phyloP scores from a whole-genome alignment of 2,329 filamentous ascomycete species.

The Colletotrichum ledebouriae region DNA sequence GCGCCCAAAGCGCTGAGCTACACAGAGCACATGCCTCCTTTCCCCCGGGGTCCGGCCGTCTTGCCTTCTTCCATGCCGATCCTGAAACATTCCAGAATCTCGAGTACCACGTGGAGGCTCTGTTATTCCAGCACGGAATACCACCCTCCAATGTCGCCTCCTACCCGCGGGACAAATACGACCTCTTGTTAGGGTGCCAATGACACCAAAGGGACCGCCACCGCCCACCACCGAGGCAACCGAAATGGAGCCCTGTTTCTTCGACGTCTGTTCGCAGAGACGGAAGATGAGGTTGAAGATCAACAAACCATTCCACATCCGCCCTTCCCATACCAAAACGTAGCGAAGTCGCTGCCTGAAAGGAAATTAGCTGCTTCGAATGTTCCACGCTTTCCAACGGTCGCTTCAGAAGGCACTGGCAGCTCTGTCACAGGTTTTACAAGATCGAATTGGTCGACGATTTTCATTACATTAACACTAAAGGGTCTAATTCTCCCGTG shows the following conservation, averaged over 20 bases:
- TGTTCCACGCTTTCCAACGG: background rate
- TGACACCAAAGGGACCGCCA: constrained; percentile 6
- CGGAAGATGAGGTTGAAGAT: background rate
- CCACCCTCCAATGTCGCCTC: constrained; percentile 11
- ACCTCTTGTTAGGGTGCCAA: constrained; percentile 12
- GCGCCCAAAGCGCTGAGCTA: constrained; percentile 38
- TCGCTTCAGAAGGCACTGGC: constrained; percentile 17
- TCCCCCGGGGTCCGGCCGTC: background rate
- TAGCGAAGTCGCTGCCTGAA: background rate
- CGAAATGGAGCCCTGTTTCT: background rate
- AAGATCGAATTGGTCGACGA: background rate
- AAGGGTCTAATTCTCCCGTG: background rate
- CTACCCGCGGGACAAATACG: background rate
- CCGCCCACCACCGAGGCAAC: background rate
- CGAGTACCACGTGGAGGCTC: constrained; percentile 26
- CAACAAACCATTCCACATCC: background rate
- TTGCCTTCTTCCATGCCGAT: constrained; percentile 6
- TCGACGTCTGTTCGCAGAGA: background rate
- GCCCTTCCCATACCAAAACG: background rate
- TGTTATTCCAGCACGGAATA: background rate
- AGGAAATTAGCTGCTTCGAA: background rate
- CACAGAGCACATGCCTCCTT: background rate
- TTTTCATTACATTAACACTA: constrained; percentile 32
- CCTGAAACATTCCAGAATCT: constrained; percentile 40
- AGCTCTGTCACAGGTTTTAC: background rate